These are phyloP conservation scores for Dorcoceras hygrometricum DNA, from an alignment of 257 asterid species.

Conservation along the genomic window DNA sequence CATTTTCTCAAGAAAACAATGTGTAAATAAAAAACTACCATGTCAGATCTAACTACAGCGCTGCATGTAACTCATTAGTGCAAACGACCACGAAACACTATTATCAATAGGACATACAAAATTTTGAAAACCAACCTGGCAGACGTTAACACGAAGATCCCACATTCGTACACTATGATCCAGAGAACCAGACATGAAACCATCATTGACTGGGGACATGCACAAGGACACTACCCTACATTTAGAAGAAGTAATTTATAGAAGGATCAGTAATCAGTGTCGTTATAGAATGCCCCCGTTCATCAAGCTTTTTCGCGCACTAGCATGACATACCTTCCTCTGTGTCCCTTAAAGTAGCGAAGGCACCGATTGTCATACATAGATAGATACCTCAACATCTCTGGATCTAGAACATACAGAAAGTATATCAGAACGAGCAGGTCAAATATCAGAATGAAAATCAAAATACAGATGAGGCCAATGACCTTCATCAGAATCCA, in stretches of 20 bases:
- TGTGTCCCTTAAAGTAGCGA: slow-evolving; percentile 94
- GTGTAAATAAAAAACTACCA: neutral
- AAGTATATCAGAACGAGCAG: slow-evolving; percentile 24
- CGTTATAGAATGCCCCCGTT: neutral
- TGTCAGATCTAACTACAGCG: slow-evolving; percentile 11
- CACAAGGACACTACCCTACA: slow-evolving; percentile 88
- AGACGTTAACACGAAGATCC: slow-evolving; percentile 95
- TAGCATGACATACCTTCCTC: slow-evolving; percentile 53
- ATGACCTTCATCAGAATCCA: slow-evolving; percentile 66
- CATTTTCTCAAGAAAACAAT: neutral
- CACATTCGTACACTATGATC: slow-evolving; percentile 90
- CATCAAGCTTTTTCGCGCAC: neutral
- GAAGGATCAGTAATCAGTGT: slow-evolving; percentile 17
- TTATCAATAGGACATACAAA: neutral
- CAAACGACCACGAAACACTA: slow-evolving; percentile 13
- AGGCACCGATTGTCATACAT: slow-evolving; percentile 94
- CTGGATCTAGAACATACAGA: slow-evolving; percentile 41
- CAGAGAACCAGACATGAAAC: slow-evolving; percentile 98
- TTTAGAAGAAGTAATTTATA: slow-evolving; percentile 23
- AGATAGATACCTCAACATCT: slow-evolving; percentile 75
- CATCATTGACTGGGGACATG: slow-evolving; percentile 92
- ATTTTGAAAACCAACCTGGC: slow-evolving; percentile 68
- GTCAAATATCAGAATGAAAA: slow-evolving; percentile 15
- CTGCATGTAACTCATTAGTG: neutral
- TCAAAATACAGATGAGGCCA: slow-evolving; percentile 15